Evolutionary conservation across 176 grass and related monocot species (phyloP).

Genomic region (Carex scoparia): DNA sequence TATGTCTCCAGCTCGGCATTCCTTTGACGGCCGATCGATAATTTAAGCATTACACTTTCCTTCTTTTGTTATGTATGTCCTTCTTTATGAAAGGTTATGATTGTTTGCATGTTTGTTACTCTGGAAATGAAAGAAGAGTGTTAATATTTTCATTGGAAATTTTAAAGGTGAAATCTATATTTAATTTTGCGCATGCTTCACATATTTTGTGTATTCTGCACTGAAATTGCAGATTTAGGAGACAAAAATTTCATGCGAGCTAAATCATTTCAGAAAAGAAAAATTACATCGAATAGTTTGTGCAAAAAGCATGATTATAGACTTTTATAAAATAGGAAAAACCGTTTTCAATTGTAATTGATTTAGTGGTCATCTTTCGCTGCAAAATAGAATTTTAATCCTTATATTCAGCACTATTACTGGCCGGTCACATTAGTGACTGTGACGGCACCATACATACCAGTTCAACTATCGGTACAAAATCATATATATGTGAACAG

Average conservation of each 20-base stretch:
- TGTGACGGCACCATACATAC: not conserved
- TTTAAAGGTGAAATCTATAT: not conserved
- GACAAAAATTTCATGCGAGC: too few relatives aligned
- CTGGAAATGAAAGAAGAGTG: not conserved
- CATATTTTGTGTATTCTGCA: too few relatives aligned
- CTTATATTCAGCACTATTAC: not conserved
- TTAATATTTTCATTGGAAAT: not conserved
- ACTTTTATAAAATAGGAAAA: not conserved
- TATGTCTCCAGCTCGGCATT: slow-evolving; percentile 26
- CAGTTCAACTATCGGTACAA: not conserved
- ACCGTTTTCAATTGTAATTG: not conserved
- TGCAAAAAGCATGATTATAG: not conserved
- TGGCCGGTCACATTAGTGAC: not conserved
- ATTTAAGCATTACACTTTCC: not conserved
- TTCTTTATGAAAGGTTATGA: not conserved
- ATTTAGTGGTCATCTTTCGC: too few relatives aligned
- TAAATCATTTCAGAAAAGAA: not conserved
- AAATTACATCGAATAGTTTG: not conserved
- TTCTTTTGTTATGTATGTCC: not conserved
- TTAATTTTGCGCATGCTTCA: too few relatives aligned
- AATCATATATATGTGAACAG: not conserved
- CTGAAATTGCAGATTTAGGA: too few relatives aligned
- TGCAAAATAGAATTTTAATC: not conserved
- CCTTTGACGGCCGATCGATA: slow-evolving; percentile 4
- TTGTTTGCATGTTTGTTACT: not conserved